phyloP scores from a whole-genome alignment of 352 stramenopile genomes.

The Globisporangium megalacanthum region DNA sequence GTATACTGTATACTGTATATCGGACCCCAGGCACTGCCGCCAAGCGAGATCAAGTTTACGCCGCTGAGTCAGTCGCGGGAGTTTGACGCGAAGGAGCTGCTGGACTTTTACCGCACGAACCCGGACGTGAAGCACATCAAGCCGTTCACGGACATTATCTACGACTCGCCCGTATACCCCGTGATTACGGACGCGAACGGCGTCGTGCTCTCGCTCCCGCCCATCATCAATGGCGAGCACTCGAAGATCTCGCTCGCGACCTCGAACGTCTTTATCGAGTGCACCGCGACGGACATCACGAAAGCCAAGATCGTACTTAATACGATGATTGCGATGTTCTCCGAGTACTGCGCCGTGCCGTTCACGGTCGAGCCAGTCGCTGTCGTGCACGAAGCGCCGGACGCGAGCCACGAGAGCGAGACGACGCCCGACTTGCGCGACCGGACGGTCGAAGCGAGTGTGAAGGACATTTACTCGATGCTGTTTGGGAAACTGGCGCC shows the following conservation, averaged over 20 bases:
- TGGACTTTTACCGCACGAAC: slow-evolving; percentile 96
- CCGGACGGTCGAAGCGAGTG: slow-evolving; percentile 77
- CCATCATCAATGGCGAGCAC: slow-evolving; percentile 99
- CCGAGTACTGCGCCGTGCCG: slow-evolving; percentile 94
- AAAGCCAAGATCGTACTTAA: slow-evolving; percentile 99
- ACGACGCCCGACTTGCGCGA: slow-evolving; percentile 93
- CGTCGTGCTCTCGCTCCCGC: slow-evolving; percentile 96
- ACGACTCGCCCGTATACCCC: slow-evolving; percentile 97
- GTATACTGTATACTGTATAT: not conserved
- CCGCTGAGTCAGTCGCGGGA: slow-evolving; percentile 89
- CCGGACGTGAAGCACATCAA: slow-evolving; percentile 97
- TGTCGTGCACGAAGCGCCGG: slow-evolving; percentile 94
- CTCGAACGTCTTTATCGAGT: slow-evolving; percentile 99
- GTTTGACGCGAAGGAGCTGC: slow-evolving; percentile 93
- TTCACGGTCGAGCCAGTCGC: slow-evolving; percentile 97
- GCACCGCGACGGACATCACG: slow-evolving; percentile 98
- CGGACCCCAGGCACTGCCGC: slow-evolving; percentile 72
- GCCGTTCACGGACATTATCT: slow-evolving; percentile 99
- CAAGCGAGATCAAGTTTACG: slow-evolving; percentile 95
- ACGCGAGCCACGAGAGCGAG: slow-evolving; percentile 57
- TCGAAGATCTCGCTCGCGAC: slow-evolving; percentile 96
- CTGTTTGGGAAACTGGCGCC: slow-evolving; percentile 75
- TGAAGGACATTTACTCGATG: slow-evolving; percentile 88
- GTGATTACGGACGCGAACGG: slow-evolving; percentile 95
- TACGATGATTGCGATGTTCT: slow-evolving; percentile 99